Percentiles rank a stretch among this genome's conserved stretches.
Evolutionary conservation across 1,139 yeast species (phyloP).

Genomic region (Yamadazyma songkhlaensis): DNA sequence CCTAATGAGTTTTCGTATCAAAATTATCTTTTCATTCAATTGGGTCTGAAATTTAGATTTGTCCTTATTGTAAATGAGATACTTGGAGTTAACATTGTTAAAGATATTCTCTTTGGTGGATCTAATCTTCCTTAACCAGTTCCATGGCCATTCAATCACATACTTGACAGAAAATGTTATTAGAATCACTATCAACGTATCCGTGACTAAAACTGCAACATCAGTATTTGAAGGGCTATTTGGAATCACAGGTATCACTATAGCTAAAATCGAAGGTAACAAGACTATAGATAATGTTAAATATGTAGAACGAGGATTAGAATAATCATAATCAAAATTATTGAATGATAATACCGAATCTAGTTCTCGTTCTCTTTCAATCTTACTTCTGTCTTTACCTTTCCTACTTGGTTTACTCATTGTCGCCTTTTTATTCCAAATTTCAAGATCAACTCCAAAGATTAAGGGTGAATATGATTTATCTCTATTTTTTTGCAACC

Average conservation of each 20-base stretch:
- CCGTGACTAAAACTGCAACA: conserved; percentile 22
- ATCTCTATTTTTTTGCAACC: background rate
- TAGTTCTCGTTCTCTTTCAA: background rate
- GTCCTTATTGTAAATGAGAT: conserved; percentile 7
- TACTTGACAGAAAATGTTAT: conserved; percentile 27
- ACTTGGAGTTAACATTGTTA: conserved; percentile 16
- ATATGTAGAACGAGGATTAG: conserved; percentile 4
- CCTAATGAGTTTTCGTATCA: conserved; percentile 15
- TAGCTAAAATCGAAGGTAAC: conserved; percentile 15
- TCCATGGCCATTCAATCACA: conserved; percentile 37
- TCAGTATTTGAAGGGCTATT: conserved; percentile 11
- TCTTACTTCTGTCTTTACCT: background rate
- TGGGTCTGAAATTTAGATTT: conserved; percentile 2
- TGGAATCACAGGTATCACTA: conserved; percentile 13
- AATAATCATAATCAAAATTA: conserved; percentile 1
- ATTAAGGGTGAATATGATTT: no score
- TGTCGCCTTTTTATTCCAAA: no score
- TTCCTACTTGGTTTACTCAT: conserved; percentile 1
- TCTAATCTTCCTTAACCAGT: conserved; percentile 27
- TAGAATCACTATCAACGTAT: conserved; percentile 24
- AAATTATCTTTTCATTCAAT: conserved; percentile 10
- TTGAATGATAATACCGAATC: conserved; percentile 1
- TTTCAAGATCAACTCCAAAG: no score
- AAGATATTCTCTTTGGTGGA: conserved; percentile 18
- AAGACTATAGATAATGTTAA: conserved; percentile 10